These are phyloP conservation scores for Trichoderma sp. DNA, from an alignment of 2,329 filamentous ascomycete species.

Conservation along the genomic window DNA sequence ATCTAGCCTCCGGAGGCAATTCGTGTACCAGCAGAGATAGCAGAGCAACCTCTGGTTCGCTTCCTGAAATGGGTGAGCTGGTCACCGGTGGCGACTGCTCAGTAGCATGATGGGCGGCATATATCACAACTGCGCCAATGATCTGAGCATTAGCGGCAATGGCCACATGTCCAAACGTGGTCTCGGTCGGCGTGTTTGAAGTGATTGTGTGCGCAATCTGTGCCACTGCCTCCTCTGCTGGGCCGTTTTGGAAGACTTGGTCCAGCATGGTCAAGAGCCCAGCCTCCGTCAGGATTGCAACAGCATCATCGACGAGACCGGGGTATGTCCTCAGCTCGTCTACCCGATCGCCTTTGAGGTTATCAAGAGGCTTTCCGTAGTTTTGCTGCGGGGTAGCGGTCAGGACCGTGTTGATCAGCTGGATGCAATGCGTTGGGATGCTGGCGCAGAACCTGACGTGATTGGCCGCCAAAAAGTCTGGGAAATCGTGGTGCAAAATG, in stretches of 20 bases:
- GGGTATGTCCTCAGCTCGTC: slow-evolving; percentile 73
- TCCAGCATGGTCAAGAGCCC: slow-evolving; percentile 63
- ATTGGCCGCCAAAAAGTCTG: slow-evolving; percentile 87
- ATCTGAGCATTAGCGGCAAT: slow-evolving; percentile 70
- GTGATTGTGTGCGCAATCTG: slow-evolving; percentile 75
- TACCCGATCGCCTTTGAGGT: slow-evolving; percentile 73
- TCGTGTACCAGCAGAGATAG: slow-evolving; percentile 77
- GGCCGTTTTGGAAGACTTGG: slow-evolving; percentile 60
- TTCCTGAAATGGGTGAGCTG: slow-evolving; percentile 49
- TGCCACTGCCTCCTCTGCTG: slow-evolving; percentile 71
- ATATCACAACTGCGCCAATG: slow-evolving; percentile 80
- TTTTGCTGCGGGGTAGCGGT: slow-evolving; percentile 73
- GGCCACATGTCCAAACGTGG: slow-evolving; percentile 65
- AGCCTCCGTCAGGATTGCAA: slow-evolving; percentile 52
- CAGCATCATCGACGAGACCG: slow-evolving; percentile 63
- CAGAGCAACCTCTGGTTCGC: slow-evolving; percentile 62
- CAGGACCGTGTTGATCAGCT: slow-evolving; percentile 85
- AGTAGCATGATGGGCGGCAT: slow-evolving; percentile 75
- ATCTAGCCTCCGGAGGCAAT: slow-evolving; percentile 74
- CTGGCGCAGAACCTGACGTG: slow-evolving; percentile 78
- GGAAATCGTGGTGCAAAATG: slow-evolving; percentile 89
- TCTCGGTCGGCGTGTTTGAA: slow-evolving; percentile 57
- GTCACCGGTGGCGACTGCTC: slow-evolving; percentile 59
- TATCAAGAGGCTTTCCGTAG: slow-evolving; percentile 67
- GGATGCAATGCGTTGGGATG: slow-evolving; percentile 80